A percentile compares a stretch with the other conserved stretches of the same genome.
These are phyloP conservation scores for Naegleria lovaniensis DNA, from an alignment of 208 protist genomes.

Conservation along the genomic window DNA sequence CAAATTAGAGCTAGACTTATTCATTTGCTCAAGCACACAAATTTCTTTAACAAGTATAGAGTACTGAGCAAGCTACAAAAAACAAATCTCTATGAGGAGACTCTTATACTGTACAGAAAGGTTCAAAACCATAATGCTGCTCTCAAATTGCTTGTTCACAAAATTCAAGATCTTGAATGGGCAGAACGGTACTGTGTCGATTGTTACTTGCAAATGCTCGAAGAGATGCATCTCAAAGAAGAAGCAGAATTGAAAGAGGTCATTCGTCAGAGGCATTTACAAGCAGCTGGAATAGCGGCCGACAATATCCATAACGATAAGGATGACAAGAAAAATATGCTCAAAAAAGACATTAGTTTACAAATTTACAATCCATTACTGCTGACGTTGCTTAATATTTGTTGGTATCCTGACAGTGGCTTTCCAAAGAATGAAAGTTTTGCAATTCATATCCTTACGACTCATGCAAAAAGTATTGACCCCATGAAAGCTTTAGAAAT, in stretches of 20 bases:
- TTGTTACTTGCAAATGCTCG: background rate
- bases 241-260: background rate
- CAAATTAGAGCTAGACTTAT: background rate
- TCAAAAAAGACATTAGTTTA: background rate
- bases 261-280: background rate
- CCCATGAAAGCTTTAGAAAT: background rate
- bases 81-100: constrained; percentile 11
- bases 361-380: background rate
- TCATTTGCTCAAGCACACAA: background rate
- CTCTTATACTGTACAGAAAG: constrained; percentile 19
- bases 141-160: background rate
- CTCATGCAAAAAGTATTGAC: constrained; percentile 3
- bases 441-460: background rate
- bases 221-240: background rate
- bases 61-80: background rate
- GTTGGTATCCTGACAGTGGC: background rate
- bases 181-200: constrained; percentile 10
- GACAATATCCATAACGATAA: background rate
- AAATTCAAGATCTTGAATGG: constrained; percentile 24
- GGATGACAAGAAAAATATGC: background rate
- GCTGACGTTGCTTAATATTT: background rate
- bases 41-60: background rate
- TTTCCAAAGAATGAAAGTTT: background rate
- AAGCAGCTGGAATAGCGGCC: background rate
- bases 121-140: background rate